phyloP scores from a whole-genome alignment of 2,329 filamentous ascomycete genomes.

The Fusarium transvaalense region DNA sequence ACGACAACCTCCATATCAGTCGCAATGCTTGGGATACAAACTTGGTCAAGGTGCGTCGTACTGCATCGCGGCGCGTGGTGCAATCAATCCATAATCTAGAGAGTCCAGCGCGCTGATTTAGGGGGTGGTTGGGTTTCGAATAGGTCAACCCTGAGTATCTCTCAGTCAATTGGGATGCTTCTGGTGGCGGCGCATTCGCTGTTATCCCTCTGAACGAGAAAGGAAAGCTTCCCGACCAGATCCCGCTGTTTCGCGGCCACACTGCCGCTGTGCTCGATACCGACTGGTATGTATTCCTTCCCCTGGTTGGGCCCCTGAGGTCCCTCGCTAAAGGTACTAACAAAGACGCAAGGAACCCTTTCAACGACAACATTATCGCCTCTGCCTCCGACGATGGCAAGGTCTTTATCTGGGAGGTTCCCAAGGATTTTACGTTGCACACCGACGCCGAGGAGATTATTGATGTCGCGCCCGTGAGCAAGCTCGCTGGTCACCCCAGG shows the following conservation, averaged over 20 bases:
- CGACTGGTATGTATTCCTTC: slow-evolving; percentile 77
- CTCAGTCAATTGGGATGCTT: slow-evolving; percentile 97
- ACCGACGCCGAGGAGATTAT: slow-evolving; percentile 86
- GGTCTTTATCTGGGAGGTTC: slow-evolving; percentile 96
- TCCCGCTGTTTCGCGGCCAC: slow-evolving; percentile 95
- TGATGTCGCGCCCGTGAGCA: slow-evolving; percentile 84
- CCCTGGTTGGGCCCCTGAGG: slow-evolving; percentile 22
- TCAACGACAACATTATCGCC: slow-evolving; percentile 92
- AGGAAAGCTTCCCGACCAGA: slow-evolving; percentile 90
- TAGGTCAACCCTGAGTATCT: slow-evolving; percentile 96
- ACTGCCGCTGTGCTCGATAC: slow-evolving; percentile 96
- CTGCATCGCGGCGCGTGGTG: slow-evolving; percentile 61
- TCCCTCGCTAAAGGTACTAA: slow-evolving; percentile 25
- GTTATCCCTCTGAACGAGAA: slow-evolving; percentile 92
- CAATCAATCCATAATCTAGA: slow-evolving; percentile 28
- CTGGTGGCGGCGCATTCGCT: slow-evolving; percentile 95
- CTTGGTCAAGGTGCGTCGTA: slow-evolving; percentile 93
- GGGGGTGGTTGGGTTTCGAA: slow-evolving; percentile 41
- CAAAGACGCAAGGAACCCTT: slow-evolving; percentile 78
- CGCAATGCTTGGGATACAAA: slow-evolving; percentile 99
- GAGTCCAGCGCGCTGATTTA: slow-evolving; percentile 45
- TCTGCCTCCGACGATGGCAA: slow-evolving; percentile 97
- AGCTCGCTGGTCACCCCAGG: slow-evolving; percentile 89
- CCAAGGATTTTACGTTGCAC: slow-evolving; percentile 85
- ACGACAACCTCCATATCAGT: slow-evolving; percentile 97